Conservation (phyloP, 176 grass and related monocot genomes). For the Coix lacrymajobi region DNA sequence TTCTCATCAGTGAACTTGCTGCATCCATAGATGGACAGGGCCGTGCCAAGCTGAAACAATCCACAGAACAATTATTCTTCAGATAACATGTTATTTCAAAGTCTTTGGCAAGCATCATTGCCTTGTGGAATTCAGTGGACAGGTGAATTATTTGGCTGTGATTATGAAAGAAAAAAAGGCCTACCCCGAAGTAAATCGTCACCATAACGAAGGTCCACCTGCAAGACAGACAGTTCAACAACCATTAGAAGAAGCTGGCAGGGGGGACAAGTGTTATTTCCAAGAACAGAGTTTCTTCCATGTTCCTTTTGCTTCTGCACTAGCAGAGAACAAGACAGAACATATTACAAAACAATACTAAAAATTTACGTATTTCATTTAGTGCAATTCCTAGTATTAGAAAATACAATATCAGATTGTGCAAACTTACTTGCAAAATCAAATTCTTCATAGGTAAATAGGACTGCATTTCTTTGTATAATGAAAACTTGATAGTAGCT, state of each 20-base stretch:
- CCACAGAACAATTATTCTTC: background rate
- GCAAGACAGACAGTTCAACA: conserved; percentile 40
- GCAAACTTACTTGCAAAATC: too few species aligned
- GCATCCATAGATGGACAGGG: conserved; percentile 72
- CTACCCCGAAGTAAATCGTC: conserved; percentile 84
- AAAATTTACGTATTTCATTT: too few species aligned
- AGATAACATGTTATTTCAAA: background rate
- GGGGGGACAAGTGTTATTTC: conserved; percentile 14
- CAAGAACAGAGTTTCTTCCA: conserved; percentile 15
- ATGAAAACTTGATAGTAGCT: too few species aligned
- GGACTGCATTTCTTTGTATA: too few species aligned
- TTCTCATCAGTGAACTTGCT: conserved; percentile 33
- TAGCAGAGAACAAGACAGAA: too few species aligned
- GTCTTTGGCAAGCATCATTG: background rate
- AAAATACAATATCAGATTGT: too few species aligned
- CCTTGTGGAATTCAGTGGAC: background rate
- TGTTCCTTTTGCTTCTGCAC: too few species aligned
- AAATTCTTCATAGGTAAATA: too few species aligned
- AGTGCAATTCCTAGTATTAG: too few species aligned
- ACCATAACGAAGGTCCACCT: conserved; percentile 93
- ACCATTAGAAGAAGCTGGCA: conserved; percentile 28
- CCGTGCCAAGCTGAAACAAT: conserved; percentile 61
- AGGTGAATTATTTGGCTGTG: conserved; percentile 2
- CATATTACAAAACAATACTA: too few species aligned
- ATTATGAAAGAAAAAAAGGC: conserved; percentile 31